Base-by-base conservation (phyloP, 345 rosid genomes). In the Reutealis trisperma region DNA sequence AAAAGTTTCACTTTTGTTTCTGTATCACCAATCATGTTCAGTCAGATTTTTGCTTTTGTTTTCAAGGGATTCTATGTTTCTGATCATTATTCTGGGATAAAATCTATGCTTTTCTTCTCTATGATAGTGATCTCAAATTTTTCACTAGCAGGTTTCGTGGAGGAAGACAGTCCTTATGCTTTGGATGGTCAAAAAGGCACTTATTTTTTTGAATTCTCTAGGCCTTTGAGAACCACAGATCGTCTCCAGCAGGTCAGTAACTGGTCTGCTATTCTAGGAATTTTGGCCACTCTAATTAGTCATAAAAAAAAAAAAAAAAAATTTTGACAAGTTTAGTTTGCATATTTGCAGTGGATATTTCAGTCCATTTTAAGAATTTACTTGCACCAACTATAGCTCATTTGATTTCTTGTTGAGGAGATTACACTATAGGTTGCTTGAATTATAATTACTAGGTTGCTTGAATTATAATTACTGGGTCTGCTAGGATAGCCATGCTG, bases 141-240 rank as follows among this genome's bases (percentile, higher is more conserved):
- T 70, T 69, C 44, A 27, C n/a, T 58, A 2, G 34, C 84, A 96
- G 97, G 97, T 77, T 93, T 90, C 58, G 87, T 93, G 55, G 95
- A 82, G 84, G 97, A 90, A 81, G 98, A 96, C 79, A 93, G 92
- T 82, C 99, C 99, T 73, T 96, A 91, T 82, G 80, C 86, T 71
- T 64, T 89, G 13, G 87, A 84, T 82, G 89, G 90, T 76, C 76
- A 89, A 74, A 90, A 90, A 84, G 98, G 97, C 76, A 87, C 92
- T 22, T 93, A 93, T 83, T 85, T 78, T 79, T 93, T 93, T 77
- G 99, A 96, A 78, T 91, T 96, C 70, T 89, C 97, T 59, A 86
- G 99, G 88, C 94, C 99, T 63, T 86, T 93, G 84, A 89, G 99
- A 81, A 93, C 98, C 45, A 90, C 78, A 89, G 99, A 96, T 82